These are phyloP conservation scores for Apiotrichum akiyoshidainum DNA, from an alignment of 1,284 basidiomycete species.

Conservation along the genomic window DNA sequence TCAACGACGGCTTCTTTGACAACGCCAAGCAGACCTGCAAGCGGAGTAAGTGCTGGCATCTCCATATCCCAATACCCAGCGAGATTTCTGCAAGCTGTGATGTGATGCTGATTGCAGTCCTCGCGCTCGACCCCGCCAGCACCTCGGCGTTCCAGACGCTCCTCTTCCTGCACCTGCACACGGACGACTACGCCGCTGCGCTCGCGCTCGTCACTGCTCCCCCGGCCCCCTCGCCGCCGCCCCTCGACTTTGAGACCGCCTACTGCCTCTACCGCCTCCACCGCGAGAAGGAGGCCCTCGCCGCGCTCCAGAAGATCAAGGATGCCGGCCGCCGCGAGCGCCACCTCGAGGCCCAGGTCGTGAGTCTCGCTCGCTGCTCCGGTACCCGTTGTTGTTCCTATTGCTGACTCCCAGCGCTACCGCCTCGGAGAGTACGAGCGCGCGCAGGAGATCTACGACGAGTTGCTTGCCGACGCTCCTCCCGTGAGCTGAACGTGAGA, in stretches of 20 bases:
- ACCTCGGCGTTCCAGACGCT: conserved; percentile 71
- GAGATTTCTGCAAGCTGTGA: background rate
- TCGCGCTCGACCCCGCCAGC: conserved; percentile 65
- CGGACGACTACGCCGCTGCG: conserved; percentile 60
- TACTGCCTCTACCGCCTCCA: conserved; percentile 79
- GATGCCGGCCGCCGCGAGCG: conserved; percentile 62
- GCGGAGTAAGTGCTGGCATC: conserved; percentile 62
- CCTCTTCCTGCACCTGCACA: conserved; percentile 75
- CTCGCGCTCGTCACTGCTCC: conserved; percentile 48
- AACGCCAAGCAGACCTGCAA: conserved; percentile 84
- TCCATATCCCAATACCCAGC: background rate
- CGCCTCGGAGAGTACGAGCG: conserved; percentile 68
- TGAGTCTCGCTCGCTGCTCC: conserved; percentile 49
- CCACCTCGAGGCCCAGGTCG: conserved; percentile 80
- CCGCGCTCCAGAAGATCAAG: conserved; percentile 56
- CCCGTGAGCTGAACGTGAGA: conserved; percentile 54
- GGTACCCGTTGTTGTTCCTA: background rate
- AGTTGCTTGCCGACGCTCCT: conserved; percentile 69
- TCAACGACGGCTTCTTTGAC: conserved; percentile 73
- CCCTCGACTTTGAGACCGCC: conserved; percentile 65
- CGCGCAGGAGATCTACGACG: conserved; percentile 71
- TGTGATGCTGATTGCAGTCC: conserved; percentile 55
- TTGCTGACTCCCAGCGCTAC: conserved; percentile 58
- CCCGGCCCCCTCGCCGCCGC: conserved; percentile 15
- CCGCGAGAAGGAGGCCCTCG: conserved; percentile 63